Conservation (phyloP, 805 yeast species). For the Komagataella pseudopastoris region DNA sequence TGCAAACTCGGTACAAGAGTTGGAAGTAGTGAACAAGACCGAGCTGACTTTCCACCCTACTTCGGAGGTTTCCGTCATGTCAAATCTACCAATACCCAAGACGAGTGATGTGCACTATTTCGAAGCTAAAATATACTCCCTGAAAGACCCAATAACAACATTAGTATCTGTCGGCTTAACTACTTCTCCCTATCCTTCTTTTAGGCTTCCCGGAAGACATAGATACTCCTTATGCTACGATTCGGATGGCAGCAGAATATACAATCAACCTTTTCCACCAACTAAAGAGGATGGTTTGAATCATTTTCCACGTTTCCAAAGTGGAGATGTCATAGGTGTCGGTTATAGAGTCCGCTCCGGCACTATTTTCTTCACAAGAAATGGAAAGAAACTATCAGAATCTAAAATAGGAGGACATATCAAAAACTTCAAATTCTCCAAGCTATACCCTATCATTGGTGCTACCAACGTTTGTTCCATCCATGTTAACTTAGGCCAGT, state of each 20-base stretch:
- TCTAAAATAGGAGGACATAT: slow-evolving; percentile 71
- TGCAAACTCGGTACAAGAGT: slow-evolving; percentile 39
- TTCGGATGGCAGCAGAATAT: slow-evolving; percentile 67
- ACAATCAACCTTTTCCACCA: slow-evolving; percentile 57
- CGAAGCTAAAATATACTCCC: slow-evolving; percentile 72
- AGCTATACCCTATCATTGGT: slow-evolving; percentile 82
- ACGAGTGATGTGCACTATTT: slow-evolving; percentile 79
- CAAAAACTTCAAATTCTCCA: slow-evolving; percentile 54
- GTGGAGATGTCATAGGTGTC: slow-evolving; percentile 89
- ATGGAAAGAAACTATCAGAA: slow-evolving; percentile 81
- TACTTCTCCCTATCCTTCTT: slow-evolving; percentile 85
- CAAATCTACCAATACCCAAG: slow-evolving; percentile 77
- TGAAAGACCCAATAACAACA: slow-evolving; percentile 42
- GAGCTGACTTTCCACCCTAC: slow-evolving; percentile 47
- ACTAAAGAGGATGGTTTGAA: slow-evolving; percentile 26
- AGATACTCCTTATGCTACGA: slow-evolving; percentile 79
- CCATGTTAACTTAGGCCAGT: slow-evolving; percentile 83
- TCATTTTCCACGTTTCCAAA: slow-evolving; percentile 44
- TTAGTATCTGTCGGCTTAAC: slow-evolving; percentile 66
- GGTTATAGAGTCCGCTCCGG: slow-evolving; percentile 80
- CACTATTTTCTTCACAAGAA: slow-evolving; percentile 83
- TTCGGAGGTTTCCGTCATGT: slow-evolving; percentile 38
- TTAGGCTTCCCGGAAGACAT: slow-evolving; percentile 87
- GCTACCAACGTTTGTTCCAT: slow-evolving; percentile 69
- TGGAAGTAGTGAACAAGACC: slow-evolving; percentile 49